A percentile compares a stretch with the other conserved stretches of the same genome.
These are phyloP conservation scores for Hydnomerulius pinastri DNA, from an alignment of 768 basidiomycete genomes.

Conservation along the genomic window DNA sequence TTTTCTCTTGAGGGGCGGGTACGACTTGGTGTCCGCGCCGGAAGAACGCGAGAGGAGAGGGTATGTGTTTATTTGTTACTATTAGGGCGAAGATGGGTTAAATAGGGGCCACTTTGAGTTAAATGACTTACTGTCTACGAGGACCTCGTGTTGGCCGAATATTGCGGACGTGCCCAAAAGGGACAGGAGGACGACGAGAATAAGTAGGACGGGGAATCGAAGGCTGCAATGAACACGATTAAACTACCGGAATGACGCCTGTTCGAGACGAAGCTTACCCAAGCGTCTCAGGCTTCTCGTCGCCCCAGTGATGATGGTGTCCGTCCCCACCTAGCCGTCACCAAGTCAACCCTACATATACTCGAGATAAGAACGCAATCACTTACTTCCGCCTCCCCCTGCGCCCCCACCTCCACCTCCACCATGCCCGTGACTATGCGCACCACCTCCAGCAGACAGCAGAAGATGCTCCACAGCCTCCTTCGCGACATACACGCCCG, in stretches of 20 bases:
- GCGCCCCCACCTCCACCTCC: slow-evolving; percentile 62
- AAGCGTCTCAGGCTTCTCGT: slow-evolving; percentile 41
- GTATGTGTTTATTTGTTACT: slow-evolving; percentile 68
- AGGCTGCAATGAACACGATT: slow-evolving; percentile 42
- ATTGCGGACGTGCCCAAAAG: slow-evolving; percentile 56
- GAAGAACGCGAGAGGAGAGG: slow-evolving; percentile 51
- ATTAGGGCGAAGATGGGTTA: slow-evolving; percentile 9
- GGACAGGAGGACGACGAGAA: slow-evolving; percentile 56
- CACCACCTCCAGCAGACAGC: slow-evolving; percentile 79
- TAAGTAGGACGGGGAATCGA: slow-evolving; percentile 63
- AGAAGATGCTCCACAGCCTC: slow-evolving; percentile 94
- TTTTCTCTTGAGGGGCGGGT: slow-evolving; percentile 7
- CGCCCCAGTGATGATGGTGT: slow-evolving; percentile 70
- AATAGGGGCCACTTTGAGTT: neutral
- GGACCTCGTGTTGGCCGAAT: slow-evolving; percentile 64
- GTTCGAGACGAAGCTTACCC: slow-evolving; percentile 37
- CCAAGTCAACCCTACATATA: slow-evolving; percentile 15
- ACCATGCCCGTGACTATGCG: slow-evolving; percentile 60
- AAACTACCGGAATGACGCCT: neutral
- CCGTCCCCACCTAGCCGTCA: slow-evolving; percentile 36
- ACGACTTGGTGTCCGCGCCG: slow-evolving; percentile 22
- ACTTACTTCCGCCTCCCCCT: slow-evolving; percentile 19
- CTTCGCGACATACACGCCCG: slow-evolving; percentile 94
- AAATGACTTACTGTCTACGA: slow-evolving; percentile 58
- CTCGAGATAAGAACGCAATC: neutral